A percentile compares a stretch with the other conserved stretches of the same genome.
phyloP scores from a whole-genome alignment of 1,284 basidiomycete species.

The Sphaerobolus stellatus region DNA sequence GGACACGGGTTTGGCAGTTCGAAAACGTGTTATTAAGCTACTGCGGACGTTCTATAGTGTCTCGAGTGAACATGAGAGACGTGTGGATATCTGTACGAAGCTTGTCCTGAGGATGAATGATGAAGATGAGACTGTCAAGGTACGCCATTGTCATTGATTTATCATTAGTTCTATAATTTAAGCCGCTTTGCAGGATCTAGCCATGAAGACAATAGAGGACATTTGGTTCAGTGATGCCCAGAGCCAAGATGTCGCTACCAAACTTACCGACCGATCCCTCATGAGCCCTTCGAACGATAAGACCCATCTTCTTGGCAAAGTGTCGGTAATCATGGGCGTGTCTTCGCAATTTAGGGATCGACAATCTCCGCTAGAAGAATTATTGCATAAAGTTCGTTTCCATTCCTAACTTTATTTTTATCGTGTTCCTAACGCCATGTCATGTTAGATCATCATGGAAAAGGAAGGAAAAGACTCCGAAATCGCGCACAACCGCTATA shows the following conservation, averaged over 20 bases:
- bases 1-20: slow-evolving; percentile 91
- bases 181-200: slow-evolving; percentile 61
- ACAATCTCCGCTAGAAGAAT: slow-evolving; percentile 80
- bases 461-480: slow-evolving; percentile 52
- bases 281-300: slow-evolving; percentile 40
- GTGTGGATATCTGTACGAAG: slow-evolving; percentile 79
- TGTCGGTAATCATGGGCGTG: slow-evolving; percentile 82
- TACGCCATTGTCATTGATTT: too few relatives aligned
- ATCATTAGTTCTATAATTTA: slow-evolving; percentile 6
- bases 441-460: slow-evolving; percentile 56
- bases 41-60: slow-evolving; percentile 79
- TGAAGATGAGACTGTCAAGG: slow-evolving; percentile 89
- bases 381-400: slow-evolving; percentile 60
- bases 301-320: slow-evolving; percentile 54
- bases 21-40: slow-evolving; percentile 94
- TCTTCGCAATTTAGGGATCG: slow-evolving; percentile 79
- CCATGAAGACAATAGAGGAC: slow-evolving; percentile 84
- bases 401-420: background rate
- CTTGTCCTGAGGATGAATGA: slow-evolving; percentile 86
- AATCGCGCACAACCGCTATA: slow-evolving; percentile 61
- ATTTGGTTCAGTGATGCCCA: slow-evolving; percentile 67
- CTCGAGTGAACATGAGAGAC: slow-evolving; percentile 57
- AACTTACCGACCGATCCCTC: background rate
- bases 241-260: background rate
- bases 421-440: background rate